These are phyloP conservation scores for Trypanosoma avium DNA, from an alignment of 208 protist species.

Conservation along the genomic window DNA sequence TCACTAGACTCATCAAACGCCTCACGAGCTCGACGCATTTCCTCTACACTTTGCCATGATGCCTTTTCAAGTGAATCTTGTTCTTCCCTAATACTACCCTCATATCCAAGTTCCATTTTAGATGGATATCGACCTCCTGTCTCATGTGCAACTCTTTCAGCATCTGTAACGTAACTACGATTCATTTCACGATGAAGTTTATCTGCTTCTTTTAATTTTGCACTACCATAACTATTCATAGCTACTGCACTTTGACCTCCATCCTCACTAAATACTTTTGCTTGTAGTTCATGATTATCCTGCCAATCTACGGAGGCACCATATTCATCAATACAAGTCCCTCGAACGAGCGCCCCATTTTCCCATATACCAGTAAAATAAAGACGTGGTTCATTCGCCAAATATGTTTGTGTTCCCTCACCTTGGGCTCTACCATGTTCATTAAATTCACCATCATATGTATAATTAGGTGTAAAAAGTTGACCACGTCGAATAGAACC, in stretches of 20 bases:
- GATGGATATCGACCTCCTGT: constrained; percentile 65
- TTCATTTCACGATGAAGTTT: constrained; percentile 68
- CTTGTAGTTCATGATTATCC: constrained; percentile 80
- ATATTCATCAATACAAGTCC: constrained; percentile 83
- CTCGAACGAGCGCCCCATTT: constrained; percentile 80
- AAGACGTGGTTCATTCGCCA: constrained; percentile 80
- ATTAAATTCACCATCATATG: constrained; percentile 91
- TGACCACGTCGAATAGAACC: constrained; percentile 76
- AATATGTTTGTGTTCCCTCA: constrained; percentile 85
- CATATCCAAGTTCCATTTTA: constrained; percentile 88
- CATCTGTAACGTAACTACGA: constrained; percentile 75
- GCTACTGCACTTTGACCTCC: constrained; percentile 59
- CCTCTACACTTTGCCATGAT: constrained; percentile 48
- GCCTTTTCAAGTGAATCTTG: constrained; percentile 42
- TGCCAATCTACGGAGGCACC: constrained; percentile 87
- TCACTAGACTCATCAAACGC: constrained; percentile 30
- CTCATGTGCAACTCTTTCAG: constrained; percentile 35
- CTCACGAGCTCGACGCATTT: constrained; percentile 39
- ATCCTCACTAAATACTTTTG: constrained; percentile 61
- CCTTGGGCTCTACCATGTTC: constrained; percentile 83
- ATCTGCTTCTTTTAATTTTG: constrained; percentile 77
- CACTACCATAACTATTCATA: constrained; percentile 80
- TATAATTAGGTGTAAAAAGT: constrained; percentile 89
- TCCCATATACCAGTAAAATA: constrained; percentile 88
- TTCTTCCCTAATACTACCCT: constrained; percentile 67